Evolutionary conservation across 192 early-diverging fungal species (phyloP).

Genomic region (Coemansia brasiliensis): DNA sequence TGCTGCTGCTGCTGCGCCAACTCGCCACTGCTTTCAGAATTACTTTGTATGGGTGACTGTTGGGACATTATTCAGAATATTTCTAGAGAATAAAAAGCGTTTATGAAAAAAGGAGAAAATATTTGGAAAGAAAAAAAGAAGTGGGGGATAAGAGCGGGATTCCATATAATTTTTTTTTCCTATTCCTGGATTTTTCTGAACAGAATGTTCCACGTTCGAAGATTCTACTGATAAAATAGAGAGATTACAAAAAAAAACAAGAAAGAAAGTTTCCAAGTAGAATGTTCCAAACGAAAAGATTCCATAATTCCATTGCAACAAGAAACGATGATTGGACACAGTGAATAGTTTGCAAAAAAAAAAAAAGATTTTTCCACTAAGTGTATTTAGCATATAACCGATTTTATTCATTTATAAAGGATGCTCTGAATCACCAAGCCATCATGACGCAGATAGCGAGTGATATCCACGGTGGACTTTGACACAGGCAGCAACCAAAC

Average conservation of each 20-base stretch:
- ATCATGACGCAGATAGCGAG: conserved; percentile 57
- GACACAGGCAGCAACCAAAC: conserved; percentile 76
- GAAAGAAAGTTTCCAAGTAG: too few species aligned
- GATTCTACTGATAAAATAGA: neutral
- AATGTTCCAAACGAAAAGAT: too few species aligned
- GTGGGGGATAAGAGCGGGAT: neutral
- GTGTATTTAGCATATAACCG: too few species aligned
- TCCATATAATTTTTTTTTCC: conserved; percentile 6
- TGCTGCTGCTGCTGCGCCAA: neutral
- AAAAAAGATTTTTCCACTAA: too few species aligned
- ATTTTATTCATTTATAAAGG: neutral
- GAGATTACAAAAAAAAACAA: too few species aligned
- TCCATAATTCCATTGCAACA: too few species aligned
- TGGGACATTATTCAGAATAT: neutral
- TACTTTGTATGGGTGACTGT: neutral
- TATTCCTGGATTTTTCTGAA: conserved; percentile 1
- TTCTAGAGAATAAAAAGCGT: neutral
- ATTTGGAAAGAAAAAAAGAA: conserved; percentile 2
- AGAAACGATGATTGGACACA: too few species aligned
- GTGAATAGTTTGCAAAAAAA: too few species aligned
- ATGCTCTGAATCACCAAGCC: conserved; percentile 74
- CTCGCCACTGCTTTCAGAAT: neutral
- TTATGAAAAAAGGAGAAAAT: conserved; percentile 2
- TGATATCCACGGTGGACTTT: conserved; percentile 87
- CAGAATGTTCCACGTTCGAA: conserved; percentile 1